phyloP scores from a whole-genome alignment of 805 yeast species.

The Candida tibetensis region DNA sequence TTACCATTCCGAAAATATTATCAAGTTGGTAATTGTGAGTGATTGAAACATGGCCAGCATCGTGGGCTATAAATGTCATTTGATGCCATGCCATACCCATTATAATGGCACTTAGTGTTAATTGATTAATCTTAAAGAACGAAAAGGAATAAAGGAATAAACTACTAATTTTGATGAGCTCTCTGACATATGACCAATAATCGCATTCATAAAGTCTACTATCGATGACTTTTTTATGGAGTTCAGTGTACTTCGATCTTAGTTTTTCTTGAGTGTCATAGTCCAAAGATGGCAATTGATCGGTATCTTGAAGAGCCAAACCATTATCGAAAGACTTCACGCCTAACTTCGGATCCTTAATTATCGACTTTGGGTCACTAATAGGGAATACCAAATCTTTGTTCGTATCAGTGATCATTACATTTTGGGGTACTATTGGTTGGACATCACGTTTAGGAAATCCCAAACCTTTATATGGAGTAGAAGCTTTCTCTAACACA shows the following conservation, averaged over 20 bases:
- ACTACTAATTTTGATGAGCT: slow-evolving; percentile 55
- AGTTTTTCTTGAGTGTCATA: slow-evolving; percentile 60
- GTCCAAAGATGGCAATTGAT: slow-evolving; percentile 62
- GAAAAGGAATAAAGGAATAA: slow-evolving; percentile 50
- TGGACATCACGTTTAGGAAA: slow-evolving; percentile 38
- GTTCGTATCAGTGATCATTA: slow-evolving; percentile 38
- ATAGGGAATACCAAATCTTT: slow-evolving; percentile 35
- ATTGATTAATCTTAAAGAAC: slow-evolving; percentile 46
- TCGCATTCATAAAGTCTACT: slow-evolving; percentile 70
- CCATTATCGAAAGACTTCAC: slow-evolving; percentile 58
- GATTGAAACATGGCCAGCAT: slow-evolving; percentile 82
- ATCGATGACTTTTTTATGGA: slow-evolving; percentile 54
- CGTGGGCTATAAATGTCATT: slow-evolving; percentile 82
- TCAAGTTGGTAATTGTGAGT: slow-evolving; percentile 79
- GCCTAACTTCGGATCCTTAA: slow-evolving; percentile 55
- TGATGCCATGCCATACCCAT: slow-evolving; percentile 89
- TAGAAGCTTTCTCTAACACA: slow-evolving; percentile 15
- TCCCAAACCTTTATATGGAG: slow-evolving; percentile 28
- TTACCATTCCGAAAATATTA: slow-evolving; percentile 65
- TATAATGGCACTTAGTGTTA: slow-evolving; percentile 55
- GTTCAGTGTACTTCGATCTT: slow-evolving; percentile 53
- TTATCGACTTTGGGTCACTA: slow-evolving; percentile 12
- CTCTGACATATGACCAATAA: slow-evolving; percentile 71
- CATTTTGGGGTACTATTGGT: slow-evolving; percentile 54
- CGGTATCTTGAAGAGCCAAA: slow-evolving; percentile 54